Evolutionary conservation across 1,139 yeast genomes (phyloP).

Genomic region (Taiozyma onychis): DNA sequence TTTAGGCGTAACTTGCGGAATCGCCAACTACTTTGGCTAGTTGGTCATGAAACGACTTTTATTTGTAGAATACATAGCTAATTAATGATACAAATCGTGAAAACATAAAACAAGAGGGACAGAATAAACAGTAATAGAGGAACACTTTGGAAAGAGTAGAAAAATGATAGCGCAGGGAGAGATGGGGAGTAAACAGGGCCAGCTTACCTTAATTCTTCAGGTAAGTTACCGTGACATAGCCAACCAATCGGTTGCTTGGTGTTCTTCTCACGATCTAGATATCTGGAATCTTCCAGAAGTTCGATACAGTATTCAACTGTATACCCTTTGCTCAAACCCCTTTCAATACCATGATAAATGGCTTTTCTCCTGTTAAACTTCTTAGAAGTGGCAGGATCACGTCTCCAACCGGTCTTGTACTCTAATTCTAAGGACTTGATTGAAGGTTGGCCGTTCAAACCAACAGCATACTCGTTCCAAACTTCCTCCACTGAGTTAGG

Average conservation of each 20-base stretch:
- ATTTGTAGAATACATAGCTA: background rate
- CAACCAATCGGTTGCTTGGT: constrained; percentile 36
- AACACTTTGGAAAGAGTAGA: background rate
- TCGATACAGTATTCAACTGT: constrained; percentile 29
- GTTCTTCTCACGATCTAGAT: constrained; percentile 27
- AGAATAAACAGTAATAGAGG: background rate
- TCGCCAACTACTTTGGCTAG: background rate
- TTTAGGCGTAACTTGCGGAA: background rate
- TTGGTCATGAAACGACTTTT: background rate
- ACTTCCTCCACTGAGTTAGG: constrained; percentile 35
- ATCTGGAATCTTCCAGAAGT: constrained; percentile 31
- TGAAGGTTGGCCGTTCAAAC: constrained; percentile 33
- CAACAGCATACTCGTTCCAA: constrained; percentile 36
- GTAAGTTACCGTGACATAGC: constrained; percentile 30
- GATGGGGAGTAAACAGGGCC: background rate
- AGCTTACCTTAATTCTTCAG: constrained; percentile 14
- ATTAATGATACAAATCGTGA: background rate
- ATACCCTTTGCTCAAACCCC: constrained; percentile 30
- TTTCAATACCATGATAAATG: constrained; percentile 34
- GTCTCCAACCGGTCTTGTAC: constrained; percentile 36
- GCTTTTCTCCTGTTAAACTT: constrained; percentile 34
- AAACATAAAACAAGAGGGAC: background rate
- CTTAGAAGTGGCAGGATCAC: constrained; percentile 35
- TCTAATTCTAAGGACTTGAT: constrained; percentile 31
- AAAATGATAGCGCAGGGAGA: background rate